Percentiles rank a stretch among this genome's conserved stretches.
Conservation (phyloP, 495 filamentous ascomycete species). For the Aspergillus conjunctus region DNA sequence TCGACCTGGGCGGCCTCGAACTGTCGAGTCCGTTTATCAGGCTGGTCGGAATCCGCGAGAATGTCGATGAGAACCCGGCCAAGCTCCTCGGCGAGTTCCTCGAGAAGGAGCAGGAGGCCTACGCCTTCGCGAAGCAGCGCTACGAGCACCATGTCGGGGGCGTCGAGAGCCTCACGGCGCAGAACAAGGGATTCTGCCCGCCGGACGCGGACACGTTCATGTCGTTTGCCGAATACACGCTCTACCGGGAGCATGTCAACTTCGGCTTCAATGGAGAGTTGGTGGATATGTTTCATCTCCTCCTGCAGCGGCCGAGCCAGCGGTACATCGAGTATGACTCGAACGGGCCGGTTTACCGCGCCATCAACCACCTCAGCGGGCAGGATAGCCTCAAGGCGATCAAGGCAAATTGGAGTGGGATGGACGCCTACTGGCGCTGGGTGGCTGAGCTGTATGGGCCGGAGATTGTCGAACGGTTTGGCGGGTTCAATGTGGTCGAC, state of each 20-base stretch:
- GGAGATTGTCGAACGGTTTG: slow-evolving; percentile 20
- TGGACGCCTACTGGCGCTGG: slow-evolving; percentile 22
- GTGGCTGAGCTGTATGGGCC: slow-evolving; percentile 22
- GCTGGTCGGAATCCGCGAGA: slow-evolving; percentile 13
- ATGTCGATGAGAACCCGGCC: slow-evolving; percentile 4
- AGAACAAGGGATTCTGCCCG: slow-evolving; percentile 1
- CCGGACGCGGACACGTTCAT: slow-evolving; percentile 11
- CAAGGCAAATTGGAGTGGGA: slow-evolving; percentile 1
- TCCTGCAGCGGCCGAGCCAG: slow-evolving; percentile 14
- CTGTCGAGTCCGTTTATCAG: slow-evolving; percentile 21
- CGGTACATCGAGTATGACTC: slow-evolving; percentile 9
- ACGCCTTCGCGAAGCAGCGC: slow-evolving; percentile 5
- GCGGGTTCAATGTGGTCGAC: slow-evolving; percentile 22
- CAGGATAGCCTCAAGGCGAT: slow-evolving; percentile 12
- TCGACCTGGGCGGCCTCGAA: slow-evolving; percentile 22
- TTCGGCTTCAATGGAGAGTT: slow-evolving; percentile 14
- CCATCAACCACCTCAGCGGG: background rate
- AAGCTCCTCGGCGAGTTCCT: slow-evolving; percentile 15
- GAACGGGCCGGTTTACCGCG: background rate
- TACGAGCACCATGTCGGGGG: background rate
- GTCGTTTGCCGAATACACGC: slow-evolving; percentile 18
- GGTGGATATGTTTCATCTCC: slow-evolving; percentile 7
- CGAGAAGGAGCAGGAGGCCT: slow-evolving; percentile 7
- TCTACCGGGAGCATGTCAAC: slow-evolving; percentile 12
- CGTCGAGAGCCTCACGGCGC: background rate